Evolutionary conservation across 306 rosid genomes (phyloP), one percentile per base, ranked within the genome.

Genomic region (Pterocarpus macrocarpus): DNA sequence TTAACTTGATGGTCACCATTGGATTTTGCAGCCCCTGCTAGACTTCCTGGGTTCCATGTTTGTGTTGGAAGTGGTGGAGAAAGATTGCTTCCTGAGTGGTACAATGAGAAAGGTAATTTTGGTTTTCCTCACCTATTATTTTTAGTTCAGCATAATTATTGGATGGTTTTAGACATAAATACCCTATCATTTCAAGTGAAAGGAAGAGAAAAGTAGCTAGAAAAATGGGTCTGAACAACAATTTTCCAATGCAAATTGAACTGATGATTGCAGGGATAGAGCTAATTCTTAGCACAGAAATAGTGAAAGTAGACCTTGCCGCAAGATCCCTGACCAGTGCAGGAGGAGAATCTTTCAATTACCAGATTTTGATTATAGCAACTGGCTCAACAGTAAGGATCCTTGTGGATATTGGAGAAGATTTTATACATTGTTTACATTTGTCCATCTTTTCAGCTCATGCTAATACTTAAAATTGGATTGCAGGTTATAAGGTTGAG

Each of bases 21-120:
- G 71, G 49, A 73, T 76, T 75, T 84, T 85, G 88, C 94, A 95
- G 99, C 97, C 75, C 98, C 99, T 86, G 97, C 97, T 75, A 91
- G 99, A 88, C 99, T 95, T 82, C 99, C 99, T 41, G 98, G 98
- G 52, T 93, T 95, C 87, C 90, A 95, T 55, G 88, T 81, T 72
- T 90, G 96, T 84, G 99, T 95, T 82, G 99, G 98, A 83, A 90
- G 94, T 80, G 98, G 99, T 36, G 98, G 99, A 78, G 98, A 95
- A 85, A 90, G 90, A 86, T 89, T 93, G 78, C 89, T 89, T 81
- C 94, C 93, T 57, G 98, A 87, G 58, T 93, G 97, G 98, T 95
- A 95, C 92, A 78, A 66, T 22, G 97, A 88, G 90, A 90, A 93
- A 80, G 99, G 99, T 95, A 64, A 86, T 58, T 45, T 77, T 77